Base-by-base conservation (phyloP, 1,284 basidiomycete species). In the Papiliotrema nemorosa region DNA sequence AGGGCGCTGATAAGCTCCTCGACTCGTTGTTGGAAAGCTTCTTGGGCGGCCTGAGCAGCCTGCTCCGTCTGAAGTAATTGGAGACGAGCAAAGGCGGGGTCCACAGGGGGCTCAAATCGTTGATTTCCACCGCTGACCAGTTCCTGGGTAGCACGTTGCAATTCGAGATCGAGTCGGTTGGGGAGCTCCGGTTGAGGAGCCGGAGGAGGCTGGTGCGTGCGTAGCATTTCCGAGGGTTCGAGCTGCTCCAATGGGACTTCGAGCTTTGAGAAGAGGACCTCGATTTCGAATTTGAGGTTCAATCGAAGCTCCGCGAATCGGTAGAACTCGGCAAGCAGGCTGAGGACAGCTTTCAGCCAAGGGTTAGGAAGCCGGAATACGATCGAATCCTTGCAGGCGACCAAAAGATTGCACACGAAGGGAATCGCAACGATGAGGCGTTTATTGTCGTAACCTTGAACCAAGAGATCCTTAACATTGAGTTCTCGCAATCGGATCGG, bases 281-380 rank as follows among this genome's bases (percentile, higher is more conserved):
- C 96, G 58, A 99, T 98, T 77, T 98, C 96, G 67, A 98, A 98
- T 74, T 97, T 98, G 71, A 94, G 81, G 71, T 97, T 97, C 54
- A 98, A 80, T 76, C 97, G 96, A 56, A 98, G 81, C 64, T 98
- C 93, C 3, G 92, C 94, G 63, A 86, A 96, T 69, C 94, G 90
- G 74, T 99, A 98, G 20, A 99, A 81, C 75, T 99, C 96, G 36
- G 86, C 90, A 44, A 98, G 82, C 24, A 98, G 80, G 57, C 87
- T 84, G 60, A 98, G 79, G 55, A 98, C 88, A 0, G 88, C 93
- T 86, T 96, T 92, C 50, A 99, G 76, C 96, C 96, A 99, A 1
- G 96, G 96, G 73, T 98, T 99, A 24, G 96, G 96, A 16, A 90
- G 87, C 65, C 82, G 85, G 82, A 98, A 99, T 33, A 98, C 89